These are phyloP conservation scores for Puccinia hordei DNA, from an alignment of 1,284 basidiomycete species.

Conservation along the genomic window DNA sequence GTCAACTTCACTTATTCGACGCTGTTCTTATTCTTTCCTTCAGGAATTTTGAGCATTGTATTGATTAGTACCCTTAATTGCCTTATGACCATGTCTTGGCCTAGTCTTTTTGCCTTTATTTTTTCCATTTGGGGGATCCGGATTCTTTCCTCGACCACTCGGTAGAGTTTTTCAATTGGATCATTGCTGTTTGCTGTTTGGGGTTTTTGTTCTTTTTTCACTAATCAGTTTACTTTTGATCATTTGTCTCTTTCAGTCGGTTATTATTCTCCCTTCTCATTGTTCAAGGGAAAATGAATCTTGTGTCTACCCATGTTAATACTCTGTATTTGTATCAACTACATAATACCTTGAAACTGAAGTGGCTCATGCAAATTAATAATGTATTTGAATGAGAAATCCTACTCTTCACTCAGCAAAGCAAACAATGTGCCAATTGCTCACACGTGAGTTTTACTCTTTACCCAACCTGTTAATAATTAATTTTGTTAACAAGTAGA, in stretches of 20 bases:
- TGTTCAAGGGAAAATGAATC: background rate
- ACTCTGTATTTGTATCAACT: background rate
- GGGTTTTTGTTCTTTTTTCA: background rate
- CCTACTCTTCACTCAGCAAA: too few relatives aligned
- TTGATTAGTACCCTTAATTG: background rate
- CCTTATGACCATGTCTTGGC: background rate
- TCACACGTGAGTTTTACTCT: too few relatives aligned
- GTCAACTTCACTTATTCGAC: background rate
- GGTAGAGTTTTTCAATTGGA: background rate
- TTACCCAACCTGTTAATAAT: too few relatives aligned
- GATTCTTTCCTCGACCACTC: background rate
- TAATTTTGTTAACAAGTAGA: too few relatives aligned
- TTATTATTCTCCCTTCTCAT: background rate
- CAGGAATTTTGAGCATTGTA: background rate
- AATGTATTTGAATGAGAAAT: too few relatives aligned
- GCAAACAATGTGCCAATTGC: too few relatives aligned
- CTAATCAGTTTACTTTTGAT: background rate
- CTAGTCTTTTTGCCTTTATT: background rate
- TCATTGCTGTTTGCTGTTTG: background rate
- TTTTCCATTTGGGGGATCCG: background rate
- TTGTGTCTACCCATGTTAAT: background rate
- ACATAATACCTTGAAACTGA: background rate
- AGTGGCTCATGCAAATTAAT: background rate
- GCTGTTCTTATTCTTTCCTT: conserved; percentile 4
- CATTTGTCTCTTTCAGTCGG: background rate